phyloP scores from a whole-genome alignment of 1,284 basidiomycete species.

The Trichosporon sp. region DNA sequence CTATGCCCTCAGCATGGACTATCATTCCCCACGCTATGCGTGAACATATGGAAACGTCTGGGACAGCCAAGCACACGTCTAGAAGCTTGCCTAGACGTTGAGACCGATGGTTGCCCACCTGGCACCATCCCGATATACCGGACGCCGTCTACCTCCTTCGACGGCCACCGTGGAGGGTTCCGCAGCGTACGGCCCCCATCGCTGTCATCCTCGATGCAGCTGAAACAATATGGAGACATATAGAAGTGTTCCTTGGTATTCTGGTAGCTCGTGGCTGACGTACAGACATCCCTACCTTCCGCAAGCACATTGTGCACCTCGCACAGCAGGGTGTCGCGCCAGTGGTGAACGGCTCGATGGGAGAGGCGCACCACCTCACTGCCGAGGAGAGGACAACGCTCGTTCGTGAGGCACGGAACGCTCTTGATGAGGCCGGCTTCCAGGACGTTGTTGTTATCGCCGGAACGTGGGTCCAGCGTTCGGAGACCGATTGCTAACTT shows the following conservation, averaged over 20 bases:
- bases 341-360: slow-evolving; percentile 63
- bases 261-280: slow-evolving; percentile 1
- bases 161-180: too few species aligned
- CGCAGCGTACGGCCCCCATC: too few species aligned
- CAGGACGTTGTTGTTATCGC: slow-evolving; percentile 65
- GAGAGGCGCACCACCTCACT: slow-evolving; percentile 68
- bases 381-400: slow-evolving; percentile 65
- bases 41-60: not conserved
- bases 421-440: slow-evolving; percentile 65
- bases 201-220: too few species aligned
- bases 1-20: not conserved
- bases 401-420: slow-evolving; percentile 65
- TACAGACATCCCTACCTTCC: slow-evolving; percentile 66
- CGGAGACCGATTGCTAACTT: not conserved
- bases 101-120: not conserved
- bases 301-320: slow-evolving; percentile 65
- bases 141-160: not conserved
- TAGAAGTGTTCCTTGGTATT: too few species aligned
- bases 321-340: slow-evolving; percentile 70
- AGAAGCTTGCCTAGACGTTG: not conserved
- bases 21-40: not conserved
- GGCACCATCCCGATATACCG: not conserved
- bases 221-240: not conserved
- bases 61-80: not conserved
- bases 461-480: slow-evolving; percentile 58